Percentiles rank a stretch among this genome's conserved stretches.
These are phyloP conservation scores for Arabis hirsuta DNA, from an alignment of 345 rosid species.

Conservation along the genomic window DNA sequence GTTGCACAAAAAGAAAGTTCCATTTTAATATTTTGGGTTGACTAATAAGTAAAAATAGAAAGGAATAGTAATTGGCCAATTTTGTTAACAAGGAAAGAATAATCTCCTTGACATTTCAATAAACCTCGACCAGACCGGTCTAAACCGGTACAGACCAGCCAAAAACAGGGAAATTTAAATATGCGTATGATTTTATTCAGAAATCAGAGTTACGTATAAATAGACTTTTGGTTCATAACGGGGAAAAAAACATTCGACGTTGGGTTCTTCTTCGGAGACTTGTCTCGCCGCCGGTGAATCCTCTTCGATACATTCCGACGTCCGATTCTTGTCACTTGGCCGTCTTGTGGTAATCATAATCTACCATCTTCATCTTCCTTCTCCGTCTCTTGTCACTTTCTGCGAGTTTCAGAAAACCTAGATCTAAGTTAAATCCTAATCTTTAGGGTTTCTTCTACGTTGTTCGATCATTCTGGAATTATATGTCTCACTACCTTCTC, in stretches of 20 bases:
- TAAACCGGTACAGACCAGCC: conserved; percentile 6
- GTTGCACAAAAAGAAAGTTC: too few relatives aligned
- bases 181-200: too few relatives aligned
- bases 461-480: conserved; percentile 6
- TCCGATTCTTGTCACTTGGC: background rate
- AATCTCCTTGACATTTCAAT: background rate
- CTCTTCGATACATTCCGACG: conserved; percentile 1
- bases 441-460: conserved; percentile 22
- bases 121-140: background rate
- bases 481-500: background rate
- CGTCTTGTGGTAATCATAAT: background rate
- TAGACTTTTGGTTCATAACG: background rate
- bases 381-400: background rate
- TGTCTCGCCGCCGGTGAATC: conserved; percentile 14
- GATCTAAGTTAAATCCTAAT: background rate
- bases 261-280: conserved; percentile 1
- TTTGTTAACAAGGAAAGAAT: too few relatives aligned
- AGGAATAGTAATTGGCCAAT: too few relatives aligned
- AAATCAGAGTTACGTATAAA: conserved; percentile 12
- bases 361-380: background rate
- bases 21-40: too few relatives aligned
- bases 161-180: conserved; percentile 6
- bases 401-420: conserved; percentile 10
- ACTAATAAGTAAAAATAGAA: too few relatives aligned
- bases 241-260: background rate